Evolutionary conservation across 2,329 filamentous ascomycete genomes (phyloP).

Genomic region (Diaporthe sp.): DNA sequence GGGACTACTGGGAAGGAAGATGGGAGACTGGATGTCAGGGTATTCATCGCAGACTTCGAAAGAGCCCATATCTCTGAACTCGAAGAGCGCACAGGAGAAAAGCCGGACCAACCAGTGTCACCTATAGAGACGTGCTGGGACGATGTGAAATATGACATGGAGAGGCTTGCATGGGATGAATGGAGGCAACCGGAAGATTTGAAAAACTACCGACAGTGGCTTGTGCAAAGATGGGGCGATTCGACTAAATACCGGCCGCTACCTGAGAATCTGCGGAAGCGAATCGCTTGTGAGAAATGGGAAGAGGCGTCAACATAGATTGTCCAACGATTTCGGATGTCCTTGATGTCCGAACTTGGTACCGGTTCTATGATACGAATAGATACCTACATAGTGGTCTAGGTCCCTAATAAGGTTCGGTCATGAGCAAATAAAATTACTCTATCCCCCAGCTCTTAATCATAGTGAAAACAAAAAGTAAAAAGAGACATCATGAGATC

Average conservation of each 20-base stretch:
- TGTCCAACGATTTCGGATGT: neutral
- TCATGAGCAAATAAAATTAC: too few species aligned
- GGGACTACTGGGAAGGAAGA: neutral
- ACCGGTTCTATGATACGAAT: too few species aligned
- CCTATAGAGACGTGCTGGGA: neutral
- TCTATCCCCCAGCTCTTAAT: too few species aligned
- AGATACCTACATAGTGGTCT: too few species aligned
- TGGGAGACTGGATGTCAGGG: neutral
- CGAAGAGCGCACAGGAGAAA: neutral
- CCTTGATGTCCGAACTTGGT: neutral
- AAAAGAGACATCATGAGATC: too few species aligned
- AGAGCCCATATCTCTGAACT: neutral
- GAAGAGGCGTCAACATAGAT: neutral
- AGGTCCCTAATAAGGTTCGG: too few species aligned
- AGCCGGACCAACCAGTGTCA: neutral
- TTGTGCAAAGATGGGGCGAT: neutral
- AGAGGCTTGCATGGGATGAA: neutral
- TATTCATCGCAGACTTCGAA: neutral
- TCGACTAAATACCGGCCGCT: neutral
- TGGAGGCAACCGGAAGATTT: neutral
- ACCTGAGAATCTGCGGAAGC: neutral
- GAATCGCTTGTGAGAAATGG: neutral
- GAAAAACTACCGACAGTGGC: neutral
- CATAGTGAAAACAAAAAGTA: too few species aligned
- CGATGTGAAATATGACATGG: too few species aligned